Evolutionary conservation across 192 early-diverging fungal species (phyloP), one percentile per base, ranked within the genome.

Genomic region (Rhizoclosmatium sp.): DNA sequence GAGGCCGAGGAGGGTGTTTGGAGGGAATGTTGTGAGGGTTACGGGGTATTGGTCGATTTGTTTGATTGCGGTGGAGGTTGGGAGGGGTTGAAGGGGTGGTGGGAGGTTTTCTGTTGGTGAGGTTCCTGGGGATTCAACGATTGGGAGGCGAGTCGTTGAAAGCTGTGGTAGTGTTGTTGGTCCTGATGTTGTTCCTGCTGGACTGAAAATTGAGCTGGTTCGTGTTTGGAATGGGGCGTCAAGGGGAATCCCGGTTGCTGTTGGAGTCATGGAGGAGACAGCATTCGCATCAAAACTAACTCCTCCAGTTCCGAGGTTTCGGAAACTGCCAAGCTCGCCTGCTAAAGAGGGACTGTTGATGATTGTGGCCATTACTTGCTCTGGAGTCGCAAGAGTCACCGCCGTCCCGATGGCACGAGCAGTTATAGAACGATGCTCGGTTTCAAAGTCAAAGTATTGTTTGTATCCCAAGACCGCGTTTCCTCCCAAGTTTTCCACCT

Each of bases 381-480:
- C 84, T 4, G 84, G 84, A 59, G 82, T 47, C 41, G 85, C 84
- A 19, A 94, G 78, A 44, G 82, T 81, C 31, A 93, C 91, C 0
- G 93, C 94, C 4, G 93, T 94, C 41, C 93, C 94, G 58, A 93
- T 91, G 1, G 91, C 92, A 4, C 93, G 82, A 7, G 89, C 92
- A 0, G 92, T 94, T 47, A 95, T 94, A 21, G 88, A 80, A 60
- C 89, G 84, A 67, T 92, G 88, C 71, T 93, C 89, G 47, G 82
- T 89, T 78, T 95, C 94, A 59, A 94, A 84, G 73, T 94, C 93
- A 78, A 93, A 94, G 65, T 83, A 92, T 62, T 95, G 93, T 45
- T 87, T 85, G 71, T 86, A 95, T 19, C 91, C 93, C 4, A 94
- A 67, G 1, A 94, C 87, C 31, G 93, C 93, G 71, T 94, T 94